Evolutionary conservation across 352 stramenopile species (phyloP), one percentile per base, ranked within the genome.

Genomic region (Globisporangium perplexum): DNA sequence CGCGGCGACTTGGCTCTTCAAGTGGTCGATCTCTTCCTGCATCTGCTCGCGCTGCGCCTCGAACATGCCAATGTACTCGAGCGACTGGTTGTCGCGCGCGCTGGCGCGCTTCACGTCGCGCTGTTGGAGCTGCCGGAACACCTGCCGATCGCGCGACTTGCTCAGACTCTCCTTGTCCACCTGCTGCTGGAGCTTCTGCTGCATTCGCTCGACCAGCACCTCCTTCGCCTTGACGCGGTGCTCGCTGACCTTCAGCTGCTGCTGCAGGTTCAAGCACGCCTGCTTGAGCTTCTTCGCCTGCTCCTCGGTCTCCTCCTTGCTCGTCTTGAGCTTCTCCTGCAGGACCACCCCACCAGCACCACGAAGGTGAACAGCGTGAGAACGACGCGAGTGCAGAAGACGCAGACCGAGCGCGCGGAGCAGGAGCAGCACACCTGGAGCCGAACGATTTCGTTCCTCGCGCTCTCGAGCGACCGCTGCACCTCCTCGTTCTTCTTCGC

Each of bases 141-240:
- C 64, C 22, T 73, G 65, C 10, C 68, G 74, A 28, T 86, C 78
- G 0, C 78, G 72, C 15, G 63, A 68, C 50, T 79, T 90, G 46
- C 69, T 79, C 44, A 79, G 49, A n/a, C 65, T 72, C 38, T 91
- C 70, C 39, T 87, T 89, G 57, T 91, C 77, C 12, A 88, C 68
- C 41, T 90, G 74, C 56, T 90, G 75, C 54, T 90, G 74, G 4
- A 96, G 52, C 31, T 93, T 96, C 22, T 82, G 61, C 50, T 95
- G 83, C 65, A 96, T 84, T 14, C 70, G 74, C 30, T 96, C 78
- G 1, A 93, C 66, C 0, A 91, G 59, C 12, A 86, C 66, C 41
- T 96, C 86, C 53, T 94, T 96, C 4, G 84, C 83, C 58, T 92
- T 92, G 6, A 96, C 86, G 4, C 84, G 74, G 24, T 95, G 86